Evolutionary conservation across 768 basidiomycete genomes (phyloP), one percentile per base, ranked within the genome.

Genomic region (Rhizopogon vulgaris): DNA sequence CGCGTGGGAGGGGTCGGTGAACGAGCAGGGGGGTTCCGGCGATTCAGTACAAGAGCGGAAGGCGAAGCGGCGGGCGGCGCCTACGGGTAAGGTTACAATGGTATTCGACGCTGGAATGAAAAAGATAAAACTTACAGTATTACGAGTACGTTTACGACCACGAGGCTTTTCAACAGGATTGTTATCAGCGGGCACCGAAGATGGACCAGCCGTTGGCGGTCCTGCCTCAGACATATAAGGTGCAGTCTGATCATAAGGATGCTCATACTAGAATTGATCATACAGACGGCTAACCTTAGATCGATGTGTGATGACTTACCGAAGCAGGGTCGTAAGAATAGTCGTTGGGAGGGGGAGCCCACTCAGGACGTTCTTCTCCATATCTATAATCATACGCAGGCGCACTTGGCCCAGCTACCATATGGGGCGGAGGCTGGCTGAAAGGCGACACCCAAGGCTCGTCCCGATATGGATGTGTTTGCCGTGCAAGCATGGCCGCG

Each of bases 1-100:
- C 89, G 80, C 5, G 78, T 80, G 17, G 90, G 90, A 11, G 90
- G 90, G 0, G 88, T 89, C 3, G 90, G 90, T 22, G 90, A 92
- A 3, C 90, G 79, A 12, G 85, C 85, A 17, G 82, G 78, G 0
- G 85, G 84, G 30, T 74, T 76, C 49, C 79, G 78, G 25, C 83
- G 77, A 60, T 83, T 88, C 0, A 78, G 72, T 7, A 89, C 87
- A 30, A 90, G 70, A 14, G 79, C 74, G 9, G 85, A 73, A 12
- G 86, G 81, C 5, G 86, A 78, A 0, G 84, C 76, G 0, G 85
- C 85, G 43, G 86, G 85, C 30, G 79, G 64, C 28, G 78, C 67
- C 83, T 86, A 56, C 30, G 7, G 43, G 52, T 40, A 48, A 41
- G 4, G 18, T 46, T 46, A 32, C 41, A 22, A 22, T 60, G 25